phyloP scores from a whole-genome alignment of 768 basidiomycete species.

The Suillus weaverae region DNA sequence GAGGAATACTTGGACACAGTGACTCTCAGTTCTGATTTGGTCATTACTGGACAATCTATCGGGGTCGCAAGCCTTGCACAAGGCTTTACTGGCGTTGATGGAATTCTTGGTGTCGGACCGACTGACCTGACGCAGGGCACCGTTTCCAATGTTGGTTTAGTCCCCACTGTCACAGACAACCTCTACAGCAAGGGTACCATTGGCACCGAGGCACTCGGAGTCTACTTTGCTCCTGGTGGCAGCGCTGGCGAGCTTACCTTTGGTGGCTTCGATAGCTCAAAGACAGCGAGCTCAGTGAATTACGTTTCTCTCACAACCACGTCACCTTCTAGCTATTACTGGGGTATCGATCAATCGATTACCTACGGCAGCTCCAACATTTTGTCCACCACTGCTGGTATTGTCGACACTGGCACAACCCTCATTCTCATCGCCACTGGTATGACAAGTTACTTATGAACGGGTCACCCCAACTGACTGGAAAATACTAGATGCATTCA shows the following conservation, averaged over 20 bases:
- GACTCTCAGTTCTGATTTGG: conserved; percentile 12
- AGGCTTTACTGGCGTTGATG: conserved; percentile 36
- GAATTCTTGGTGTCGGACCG: conserved; percentile 38
- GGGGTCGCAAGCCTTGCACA: conserved; percentile 31
- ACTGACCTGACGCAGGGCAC: conserved; percentile 30
- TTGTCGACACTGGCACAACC: conserved; percentile 36
- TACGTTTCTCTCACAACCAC: conserved; percentile 28
- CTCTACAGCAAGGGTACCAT: conserved; percentile 33
- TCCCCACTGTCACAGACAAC: conserved; percentile 36
- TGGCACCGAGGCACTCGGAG: conserved; percentile 27
- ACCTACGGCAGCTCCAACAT: conserved; percentile 25
- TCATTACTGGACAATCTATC: conserved; percentile 33
- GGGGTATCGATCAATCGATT: conserved; percentile 35
- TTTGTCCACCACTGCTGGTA: conserved; percentile 27
- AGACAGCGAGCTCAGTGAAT: conserved; percentile 14
- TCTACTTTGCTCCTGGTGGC: conserved; percentile 33
- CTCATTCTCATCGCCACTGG: conserved; percentile 25
- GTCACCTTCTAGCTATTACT: conserved; percentile 24
- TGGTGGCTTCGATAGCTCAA: conserved; percentile 41
- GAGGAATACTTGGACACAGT: conserved; percentile 21
- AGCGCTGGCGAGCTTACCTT: conserved; percentile 12
- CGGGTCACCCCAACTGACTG: not conserved
- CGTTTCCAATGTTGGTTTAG: conserved; percentile 1
- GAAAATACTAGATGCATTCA: conserved; percentile 22
- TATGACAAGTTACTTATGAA: conserved; percentile 2